Percentiles rank a stretch among this genome's conserved stretches.
Evolutionary conservation across 1,139 yeast species (phyloP).

Genomic region (Taphrina confusa): DNA sequence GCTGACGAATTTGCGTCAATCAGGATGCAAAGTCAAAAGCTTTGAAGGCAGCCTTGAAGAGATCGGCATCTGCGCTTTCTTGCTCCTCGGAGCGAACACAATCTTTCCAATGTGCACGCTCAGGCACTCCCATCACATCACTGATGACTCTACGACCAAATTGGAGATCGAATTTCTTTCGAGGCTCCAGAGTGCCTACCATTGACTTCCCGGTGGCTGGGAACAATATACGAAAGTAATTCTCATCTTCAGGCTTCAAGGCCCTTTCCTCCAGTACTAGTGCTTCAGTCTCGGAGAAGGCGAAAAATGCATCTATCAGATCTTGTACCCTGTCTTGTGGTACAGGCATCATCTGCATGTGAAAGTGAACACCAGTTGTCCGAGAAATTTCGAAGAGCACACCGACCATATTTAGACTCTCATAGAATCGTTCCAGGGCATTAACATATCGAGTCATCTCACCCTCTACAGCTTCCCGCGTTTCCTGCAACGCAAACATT

Average conservation of each 20-base stretch:
- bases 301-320: conserved; percentile 40
- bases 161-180: conserved; percentile 59
- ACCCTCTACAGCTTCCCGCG: conserved; percentile 42
- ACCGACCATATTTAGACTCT: conserved; percentile 40
- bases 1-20: too few relatives aligned
- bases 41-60: conserved; percentile 56
- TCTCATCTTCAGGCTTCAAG: conserved; percentile 9
- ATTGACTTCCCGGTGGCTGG: conserved; percentile 33
- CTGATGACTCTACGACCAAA: conserved; percentile 79
- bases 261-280: conserved; percentile 2
- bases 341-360: conserved; percentile 47
- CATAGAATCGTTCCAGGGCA: conserved; percentile 40
- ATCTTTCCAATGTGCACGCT: conserved; percentile 70
- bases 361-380: conserved; percentile 46
- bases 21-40: conserved; percentile 52
- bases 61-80: conserved; percentile 64
- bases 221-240: conserved; percentile 40
- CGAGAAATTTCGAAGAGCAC: conserved; percentile 46
- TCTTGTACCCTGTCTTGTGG: conserved; percentile 39
- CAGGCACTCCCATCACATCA: conserved; percentile 57
- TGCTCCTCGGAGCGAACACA: conserved; percentile 61
- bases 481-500: conserved; percentile 42
- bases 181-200: conserved; percentile 41
- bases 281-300: conserved; percentile 40
- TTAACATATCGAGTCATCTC: conserved; percentile 47